Base-by-base conservation (phyloP, 768 basidiomycete species). In the Lactifluus echinatus region DNA sequence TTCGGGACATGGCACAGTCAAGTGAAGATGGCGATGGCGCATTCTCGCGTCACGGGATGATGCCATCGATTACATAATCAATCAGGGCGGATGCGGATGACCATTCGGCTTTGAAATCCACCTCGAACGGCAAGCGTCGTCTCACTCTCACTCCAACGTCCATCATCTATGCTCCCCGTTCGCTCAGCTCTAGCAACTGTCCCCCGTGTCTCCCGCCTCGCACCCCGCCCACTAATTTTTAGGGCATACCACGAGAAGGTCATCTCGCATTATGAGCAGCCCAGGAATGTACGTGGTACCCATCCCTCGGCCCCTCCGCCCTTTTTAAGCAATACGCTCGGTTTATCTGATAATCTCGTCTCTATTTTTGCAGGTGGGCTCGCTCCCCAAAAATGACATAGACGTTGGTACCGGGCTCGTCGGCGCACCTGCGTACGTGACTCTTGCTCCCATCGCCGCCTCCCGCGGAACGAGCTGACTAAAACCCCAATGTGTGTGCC, bases 351-450 rank as follows among this genome's bases (percentile, higher is more conserved):
- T 85, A 81, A 74, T 65, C 68, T 61, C 23, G 40, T 8, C 19
- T n/a, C 40, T 66, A 42, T 33, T 24, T 64, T 11, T 57, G 1
- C 64, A 99, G 95, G 95, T 99, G 28, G 96, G 96, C 61, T 95
- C 93, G 54, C 81, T 99, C 65, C 89, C 91, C 65, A 98, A 98
- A 74, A 80, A 77, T 64, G 94, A 97, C 70, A 59, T 79, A 21
- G 85, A 96, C 71, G 95, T 99, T 51, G 96, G 96, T 26, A 97
- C 94, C 43, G 96, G 96, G 31, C 89, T 99, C 49, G 96, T 99
- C 40, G 96, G 96, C 46, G 94, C 93, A 53, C 93, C 93, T 73
- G 92, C 90, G 91, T 93, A 75, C 66, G 89, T 82, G 14, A 2
- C 17, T n/a, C n/a, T 12, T 23, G 54, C 37, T 43, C 33, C 48